Percentiles rank a stretch among this genome's conserved stretches.
These are phyloP conservation scores for Orobanche coerulescens DNA, from an alignment of 257 asterid species.

Conservation along the genomic window DNA sequence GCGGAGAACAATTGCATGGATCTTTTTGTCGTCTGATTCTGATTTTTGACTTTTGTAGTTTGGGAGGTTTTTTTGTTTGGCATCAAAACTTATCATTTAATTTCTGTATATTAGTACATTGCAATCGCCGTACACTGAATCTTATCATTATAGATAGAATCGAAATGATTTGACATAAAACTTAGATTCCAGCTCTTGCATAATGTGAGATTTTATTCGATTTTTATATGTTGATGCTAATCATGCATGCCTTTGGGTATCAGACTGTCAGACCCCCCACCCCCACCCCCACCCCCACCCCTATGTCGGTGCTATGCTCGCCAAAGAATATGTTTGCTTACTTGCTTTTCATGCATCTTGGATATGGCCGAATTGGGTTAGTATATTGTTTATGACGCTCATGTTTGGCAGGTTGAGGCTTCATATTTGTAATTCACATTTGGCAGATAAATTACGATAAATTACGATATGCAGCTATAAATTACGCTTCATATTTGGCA, in stretches of 20 bases:
- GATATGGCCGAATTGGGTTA: too few relatives aligned
- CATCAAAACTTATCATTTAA: constrained; percentile 12
- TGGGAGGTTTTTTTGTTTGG: constrained; percentile 20
- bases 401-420: too few relatives aligned
- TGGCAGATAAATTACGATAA: too few relatives aligned
- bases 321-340: too few relatives aligned
- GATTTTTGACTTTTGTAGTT: constrained; percentile 10
- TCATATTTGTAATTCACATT: too few relatives aligned
- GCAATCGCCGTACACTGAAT: constrained; percentile 20
- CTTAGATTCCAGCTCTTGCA: constrained; percentile 16
- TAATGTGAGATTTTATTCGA: constrained; percentile 18
- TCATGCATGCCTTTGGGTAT: not conserved
- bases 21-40: constrained; percentile 1
- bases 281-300: too few relatives aligned
- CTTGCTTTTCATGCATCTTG: too few relatives aligned
- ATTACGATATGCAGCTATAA: too few relatives aligned
- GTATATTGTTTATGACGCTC: too few relatives aligned
- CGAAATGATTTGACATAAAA: constrained; percentile 14
- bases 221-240: constrained; percentile 1
- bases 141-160: constrained; percentile 23
- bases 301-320: too few relatives aligned
- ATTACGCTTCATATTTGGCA: too few relatives aligned
- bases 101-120: constrained; percentile 26
- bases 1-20: constrained; percentile 9
- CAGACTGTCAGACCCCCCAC: too few relatives aligned